Percentiles rank a stretch among this genome's conserved stretches.
These are phyloP conservation scores for Mycena haematopus DNA, from an alignment of 768 basidiomycete genomes.

Conservation along the genomic window DNA sequence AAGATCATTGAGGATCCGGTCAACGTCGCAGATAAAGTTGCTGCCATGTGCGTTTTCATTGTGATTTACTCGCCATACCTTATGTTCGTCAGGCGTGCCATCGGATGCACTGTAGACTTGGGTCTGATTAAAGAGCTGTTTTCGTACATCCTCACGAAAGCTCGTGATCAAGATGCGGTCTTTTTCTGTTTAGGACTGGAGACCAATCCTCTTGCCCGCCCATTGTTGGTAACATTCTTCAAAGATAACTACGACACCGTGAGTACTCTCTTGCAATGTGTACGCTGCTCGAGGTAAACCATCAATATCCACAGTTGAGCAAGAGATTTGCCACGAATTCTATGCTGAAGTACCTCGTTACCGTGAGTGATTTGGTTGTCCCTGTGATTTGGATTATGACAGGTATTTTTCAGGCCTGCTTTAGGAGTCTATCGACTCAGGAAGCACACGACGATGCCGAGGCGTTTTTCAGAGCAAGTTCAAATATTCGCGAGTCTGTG, in stretches of 20 bases:
- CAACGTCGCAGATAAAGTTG: conserved; percentile 67
- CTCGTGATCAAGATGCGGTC: conserved; percentile 46
- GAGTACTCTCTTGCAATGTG: conserved; percentile 19
- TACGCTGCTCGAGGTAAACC: neutral
- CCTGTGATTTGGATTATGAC: neutral
- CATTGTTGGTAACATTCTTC: conserved; percentile 51
- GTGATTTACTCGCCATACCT: neutral
- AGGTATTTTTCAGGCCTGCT: neutral
- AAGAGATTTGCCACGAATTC: conserved; percentile 58
- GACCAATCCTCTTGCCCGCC: conserved; percentile 47
- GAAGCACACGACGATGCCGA: conserved; percentile 48
- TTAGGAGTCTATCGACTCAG: conserved; percentile 46
- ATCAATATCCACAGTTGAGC: conserved; percentile 40
- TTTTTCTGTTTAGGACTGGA: conserved; percentile 51
- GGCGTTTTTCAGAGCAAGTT: conserved; percentile 41
- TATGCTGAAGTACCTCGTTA: conserved; percentile 18
- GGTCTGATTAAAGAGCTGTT: conserved; percentile 67
- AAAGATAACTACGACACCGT: conserved; percentile 55
- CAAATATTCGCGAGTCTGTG: neutral
- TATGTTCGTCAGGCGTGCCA: conserved; percentile 52
- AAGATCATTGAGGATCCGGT: conserved; percentile 71
- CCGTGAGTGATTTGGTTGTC: neutral
- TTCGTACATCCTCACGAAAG: conserved; percentile 53
- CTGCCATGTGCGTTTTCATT: conserved; percentile 52
- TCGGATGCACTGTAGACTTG: conserved; percentile 64